Base-by-base conservation (phyloP, 371 early-diverging fungal genomes). In the Rhizopus arrhizus region DNA sequence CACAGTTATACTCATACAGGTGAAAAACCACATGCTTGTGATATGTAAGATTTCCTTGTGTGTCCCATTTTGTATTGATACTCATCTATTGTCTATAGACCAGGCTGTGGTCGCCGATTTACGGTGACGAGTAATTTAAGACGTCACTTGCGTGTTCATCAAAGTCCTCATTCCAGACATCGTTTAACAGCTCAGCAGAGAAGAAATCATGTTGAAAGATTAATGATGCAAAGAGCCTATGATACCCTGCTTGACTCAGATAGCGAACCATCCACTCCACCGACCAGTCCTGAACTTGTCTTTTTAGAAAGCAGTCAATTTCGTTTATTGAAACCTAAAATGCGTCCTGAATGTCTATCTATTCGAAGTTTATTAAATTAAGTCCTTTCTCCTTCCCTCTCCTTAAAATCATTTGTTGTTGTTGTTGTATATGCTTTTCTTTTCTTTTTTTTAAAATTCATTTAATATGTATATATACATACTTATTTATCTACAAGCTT, bases 1-100 rank as follows among this genome's bases (percentile, higher is more conserved):
- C 92, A 92, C 62, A 78, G 79, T 33, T 81, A 84, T 62, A 85
- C 89, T 1, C 93, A 93, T 62, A 91, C 93, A 3, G 91, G 91
- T 5, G 91, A 91, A 59, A 85, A 86, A 54, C 93, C 91, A 4
- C 43, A 43, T 43, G 43, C 13, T 5, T 43, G 43, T 43, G 43
- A 43, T 4, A 43, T n/a, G 43, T 43, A 43, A 43, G 11, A 0
- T n/a, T 4, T 40, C 2, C 12, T 12, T 40, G 22, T 22, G 22
- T 2, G 22, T 40, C 40, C 12, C 12, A 0, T 40, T 10, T 40
- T 40, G 40, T 11, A 1, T 13, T 13, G 13, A 42, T 13, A 43
- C 43, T 11, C 15, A 43, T n/a, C 15, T 13, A 13, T 43, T n/a
- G 8, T 36, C 36, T 36, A 9, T 43, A 73, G 73, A 10, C 59